These are phyloP conservation scores for Beta vulgaris DNA, from an alignment of 148 eudicot genomes.

Conservation along the genomic window DNA sequence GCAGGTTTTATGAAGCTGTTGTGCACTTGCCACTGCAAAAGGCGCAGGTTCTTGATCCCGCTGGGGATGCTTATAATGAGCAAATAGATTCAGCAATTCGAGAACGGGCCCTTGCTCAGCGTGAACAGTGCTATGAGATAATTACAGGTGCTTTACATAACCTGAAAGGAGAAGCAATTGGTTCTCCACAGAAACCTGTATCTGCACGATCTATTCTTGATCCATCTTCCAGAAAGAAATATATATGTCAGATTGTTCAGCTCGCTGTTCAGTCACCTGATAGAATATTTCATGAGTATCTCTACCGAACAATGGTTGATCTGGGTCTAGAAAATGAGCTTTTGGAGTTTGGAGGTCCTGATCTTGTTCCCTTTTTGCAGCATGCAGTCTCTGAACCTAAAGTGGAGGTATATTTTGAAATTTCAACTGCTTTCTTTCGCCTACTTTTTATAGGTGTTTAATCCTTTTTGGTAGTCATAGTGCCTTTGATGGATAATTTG, in stretches of 20 bases:
- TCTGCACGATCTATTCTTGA: conserved; percentile 57
- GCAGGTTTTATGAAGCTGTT: conserved; percentile 98
- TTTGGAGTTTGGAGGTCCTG: conserved; percentile 95
- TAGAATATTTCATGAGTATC: conserved; percentile 76
- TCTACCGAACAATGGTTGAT: conserved; percentile 77
- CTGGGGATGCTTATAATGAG: conserved; percentile 87
- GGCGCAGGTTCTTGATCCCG: conserved; percentile 92
- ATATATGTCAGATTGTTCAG: conserved; percentile 87
- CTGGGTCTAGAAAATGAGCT: conserved; percentile 93
- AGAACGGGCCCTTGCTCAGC: conserved; percentile 73
- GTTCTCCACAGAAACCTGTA: conserved; percentile 63
- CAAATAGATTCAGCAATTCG: conserved; percentile 68
- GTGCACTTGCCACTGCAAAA: conserved; percentile 92
- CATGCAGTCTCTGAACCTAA: conserved; percentile 66
- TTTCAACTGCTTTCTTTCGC: conserved; percentile 12
- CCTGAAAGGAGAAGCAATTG: conserved; percentile 73
- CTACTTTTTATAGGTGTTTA: neutral
- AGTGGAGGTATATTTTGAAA: conserved; percentile 46
- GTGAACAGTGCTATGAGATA: conserved; percentile 92
- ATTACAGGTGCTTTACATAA: conserved; percentile 64
- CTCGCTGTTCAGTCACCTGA: conserved; percentile 97
- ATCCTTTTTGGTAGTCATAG: neutral
- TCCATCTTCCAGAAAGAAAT: conserved; percentile 68
- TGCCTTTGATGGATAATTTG: neutral
- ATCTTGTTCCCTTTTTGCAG: conserved; percentile 89